Base-by-base conservation (phyloP, 2,329 filamentous ascomycete species). In the Aspergillus fumigatus region DNA sequence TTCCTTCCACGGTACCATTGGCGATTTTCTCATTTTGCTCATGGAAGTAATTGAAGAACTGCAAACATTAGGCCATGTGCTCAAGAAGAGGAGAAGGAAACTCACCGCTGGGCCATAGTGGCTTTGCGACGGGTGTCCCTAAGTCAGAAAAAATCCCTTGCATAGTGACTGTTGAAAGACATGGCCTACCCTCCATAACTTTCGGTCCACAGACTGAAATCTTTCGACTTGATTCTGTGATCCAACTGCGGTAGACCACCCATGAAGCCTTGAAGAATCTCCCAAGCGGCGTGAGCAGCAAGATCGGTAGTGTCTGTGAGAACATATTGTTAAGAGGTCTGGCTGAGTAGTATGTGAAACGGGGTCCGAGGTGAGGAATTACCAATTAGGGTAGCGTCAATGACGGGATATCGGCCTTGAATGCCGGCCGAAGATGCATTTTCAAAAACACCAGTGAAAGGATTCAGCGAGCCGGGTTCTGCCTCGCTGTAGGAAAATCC, bases 151-250 rank as follows among this genome's bases (percentile, higher is more conserved):
- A 38, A 4, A 8, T 35, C n/a, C 17, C 27, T 17, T 25, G 7
- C 32, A 40, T 23, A 10, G 38, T 50, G 11, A 14, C 21, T 11
- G 43, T 11, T 23, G 23, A 10, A 25, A 26, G 23, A 56, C 3
- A n/a, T 3, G 19, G 67, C 75, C 71, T 67, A 80, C 54, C 77
- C 77, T 58, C 77, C 75, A 43, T 72, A 81, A 49, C 76, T 81
- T 67, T 86, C 83, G 0, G 83, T 84, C 75, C 82, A 85, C 40
- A 86, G 73, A 59, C 84, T 84, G 67, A 85, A 83, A 32, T 75
- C 77, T 62, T 77, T 81, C 27, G 77, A 80, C 56, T 77, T 75
- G 54, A 83, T 73, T n/a, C 73, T 73, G 17, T 73, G 70, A 59
- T 81, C 79, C 7, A 83, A 67, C 57, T 77, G 73, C 27, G 78